Evolutionary conservation across 495 filamentous ascomycete species (phyloP).

Genomic region (Penicillium chermesinum): DNA sequence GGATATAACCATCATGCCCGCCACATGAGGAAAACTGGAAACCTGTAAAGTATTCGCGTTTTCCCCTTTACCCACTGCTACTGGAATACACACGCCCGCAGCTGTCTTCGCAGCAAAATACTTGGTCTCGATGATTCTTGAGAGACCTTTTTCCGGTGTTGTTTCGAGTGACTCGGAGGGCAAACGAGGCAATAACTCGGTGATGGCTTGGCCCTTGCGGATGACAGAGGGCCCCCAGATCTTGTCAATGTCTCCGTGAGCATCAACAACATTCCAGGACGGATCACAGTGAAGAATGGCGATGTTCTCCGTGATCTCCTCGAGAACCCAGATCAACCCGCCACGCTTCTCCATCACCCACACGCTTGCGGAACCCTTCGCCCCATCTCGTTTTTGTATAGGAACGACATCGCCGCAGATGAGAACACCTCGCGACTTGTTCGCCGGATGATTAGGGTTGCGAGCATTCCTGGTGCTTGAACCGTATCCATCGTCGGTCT

Average conservation of each 20-base stretch:
- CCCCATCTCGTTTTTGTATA: conserved; percentile 90
- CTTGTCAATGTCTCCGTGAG: conserved; percentile 62
- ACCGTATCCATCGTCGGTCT: conserved; percentile 72
- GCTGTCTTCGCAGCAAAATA: conserved; percentile 77
- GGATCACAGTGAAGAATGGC: conserved; percentile 68
- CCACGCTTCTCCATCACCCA: conserved; percentile 98
- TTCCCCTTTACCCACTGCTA: conserved; percentile 64
- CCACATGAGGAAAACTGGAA: conserved; percentile 94
- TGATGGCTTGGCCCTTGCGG: conserved; percentile 62
- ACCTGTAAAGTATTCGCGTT: conserved; percentile 65
- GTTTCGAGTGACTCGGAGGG: conserved; percentile 64
- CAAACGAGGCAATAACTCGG: conserved; percentile 70
- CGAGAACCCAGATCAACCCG: conserved; percentile 92
- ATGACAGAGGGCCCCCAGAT: conserved; percentile 76
- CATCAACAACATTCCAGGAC: conserved; percentile 61
- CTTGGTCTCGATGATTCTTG: conserved; percentile 60
- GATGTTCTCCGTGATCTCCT: conserved; percentile 95
- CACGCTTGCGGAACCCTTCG: conserved; percentile 83
- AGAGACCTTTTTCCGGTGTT: conserved; percentile 61
- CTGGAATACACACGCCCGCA: conserved; percentile 71
- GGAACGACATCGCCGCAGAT: conserved; percentile 96
- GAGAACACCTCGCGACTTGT: conserved; percentile 83
- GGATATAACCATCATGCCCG: conserved; percentile 87
- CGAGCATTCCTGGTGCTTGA: conserved; percentile 52
- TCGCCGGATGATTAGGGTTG: conserved; percentile 53